A percentile compares a stretch with the other conserved stretches of the same genome.
Evolutionary conservation across 139 green algal genomes (phyloP).

Genomic region (Microglena sp.): DNA sequence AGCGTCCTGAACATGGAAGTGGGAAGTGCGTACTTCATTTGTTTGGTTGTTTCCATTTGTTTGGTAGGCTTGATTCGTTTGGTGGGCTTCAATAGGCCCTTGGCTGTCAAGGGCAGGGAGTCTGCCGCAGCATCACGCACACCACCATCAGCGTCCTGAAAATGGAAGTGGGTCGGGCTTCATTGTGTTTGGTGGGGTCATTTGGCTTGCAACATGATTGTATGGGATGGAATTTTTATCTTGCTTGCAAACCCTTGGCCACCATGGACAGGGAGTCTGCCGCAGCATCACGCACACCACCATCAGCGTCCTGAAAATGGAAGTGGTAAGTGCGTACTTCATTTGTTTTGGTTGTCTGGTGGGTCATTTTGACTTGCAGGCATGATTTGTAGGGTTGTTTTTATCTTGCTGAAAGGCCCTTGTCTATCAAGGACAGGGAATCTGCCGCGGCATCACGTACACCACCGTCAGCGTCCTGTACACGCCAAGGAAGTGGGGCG

Average conservation of each 20-base stretch:
- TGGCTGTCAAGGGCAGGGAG: no score
- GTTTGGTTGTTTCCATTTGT: background rate
- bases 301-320: constrained; percentile 28
- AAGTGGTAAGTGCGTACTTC: background rate
- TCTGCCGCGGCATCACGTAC: background rate
- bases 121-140: background rate
- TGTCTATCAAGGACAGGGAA: no score
- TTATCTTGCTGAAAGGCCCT: no score
- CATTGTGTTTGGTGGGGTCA: no score
- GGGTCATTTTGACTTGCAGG: no score
- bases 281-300: constrained; percentile 21
- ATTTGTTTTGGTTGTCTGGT: background rate
- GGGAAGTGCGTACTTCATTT: background rate
- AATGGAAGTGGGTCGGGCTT: background rate
- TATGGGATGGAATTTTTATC: no score
- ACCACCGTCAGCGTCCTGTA: background rate
- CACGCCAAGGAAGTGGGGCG: no score
- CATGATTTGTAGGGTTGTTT: no score
- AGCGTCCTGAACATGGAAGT: constrained; percentile 19
- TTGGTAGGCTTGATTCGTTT: no score
- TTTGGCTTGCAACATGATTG: no score
- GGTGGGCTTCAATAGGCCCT: no score
- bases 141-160: background rate
- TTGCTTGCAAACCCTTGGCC: constrained; percentile 15
- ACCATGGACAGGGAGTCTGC: constrained; percentile 24